Conservation (phyloP, 371 early-diverging fungal genomes). For the Fennellomyces sp. region DNA sequence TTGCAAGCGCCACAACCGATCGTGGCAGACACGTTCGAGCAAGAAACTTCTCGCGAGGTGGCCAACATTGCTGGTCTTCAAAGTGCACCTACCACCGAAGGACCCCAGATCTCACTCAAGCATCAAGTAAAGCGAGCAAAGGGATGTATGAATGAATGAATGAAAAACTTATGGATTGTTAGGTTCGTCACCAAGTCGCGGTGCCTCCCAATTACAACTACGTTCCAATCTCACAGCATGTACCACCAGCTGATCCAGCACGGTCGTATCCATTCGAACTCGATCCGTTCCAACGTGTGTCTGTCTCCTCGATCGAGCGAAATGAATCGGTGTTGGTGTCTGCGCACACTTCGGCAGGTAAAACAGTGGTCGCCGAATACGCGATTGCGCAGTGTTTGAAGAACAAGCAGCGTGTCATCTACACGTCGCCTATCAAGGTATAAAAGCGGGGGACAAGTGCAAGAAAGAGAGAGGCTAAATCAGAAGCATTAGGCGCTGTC, state of each 20-base stretch:
- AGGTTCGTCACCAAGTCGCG: constrained; percentile 95
- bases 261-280: constrained; percentile 93
- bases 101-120: constrained; percentile 56
- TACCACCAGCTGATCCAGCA: constrained; percentile 80
- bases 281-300: constrained; percentile 98
- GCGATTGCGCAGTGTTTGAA: constrained; percentile 96
- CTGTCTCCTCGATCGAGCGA: constrained; percentile 92
- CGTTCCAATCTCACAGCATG: constrained; percentile 85
- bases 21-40: constrained; percentile 82
- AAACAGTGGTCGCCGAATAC: constrained; percentile 99
- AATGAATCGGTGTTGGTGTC: constrained; percentile 97
- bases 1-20: constrained; percentile 23
- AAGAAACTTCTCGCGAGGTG: constrained; percentile 75
- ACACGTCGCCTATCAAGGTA: constrained; percentile 99
- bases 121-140: constrained; percentile 42
- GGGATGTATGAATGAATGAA: neutral
- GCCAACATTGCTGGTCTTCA: constrained; percentile 69
- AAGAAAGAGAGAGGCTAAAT: neutral
- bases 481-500: constrained; percentile 80
- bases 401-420: constrained; percentile 98
- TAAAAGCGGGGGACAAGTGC: neutral
- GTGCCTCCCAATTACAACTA: constrained; percentile 89
- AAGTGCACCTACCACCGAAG: constrained; percentile 54
- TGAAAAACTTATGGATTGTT: neutral
- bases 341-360: constrained; percentile 99